A percentile compares a stretch with the other conserved stretches of the same genome.
These are phyloP conservation scores for Syzygium grande DNA, from an alignment of 345 rosid genomes.

Conservation along the genomic window DNA sequence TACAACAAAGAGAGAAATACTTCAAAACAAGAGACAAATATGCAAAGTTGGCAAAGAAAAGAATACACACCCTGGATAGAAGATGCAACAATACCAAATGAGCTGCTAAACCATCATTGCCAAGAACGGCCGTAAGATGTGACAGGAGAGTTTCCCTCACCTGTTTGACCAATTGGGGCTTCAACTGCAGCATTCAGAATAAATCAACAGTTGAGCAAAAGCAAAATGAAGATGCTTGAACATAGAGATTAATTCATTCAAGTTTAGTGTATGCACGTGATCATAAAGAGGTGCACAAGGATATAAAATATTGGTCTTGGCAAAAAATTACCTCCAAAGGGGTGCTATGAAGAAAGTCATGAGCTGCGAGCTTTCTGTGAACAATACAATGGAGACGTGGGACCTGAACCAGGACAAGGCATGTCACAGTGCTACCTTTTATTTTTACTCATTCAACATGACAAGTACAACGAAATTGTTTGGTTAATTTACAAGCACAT, in stretches of 20 bases:
- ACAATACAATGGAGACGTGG: slow-evolving; percentile 86
- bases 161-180: slow-evolving; percentile 44
- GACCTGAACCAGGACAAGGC: slow-evolving; percentile 32
- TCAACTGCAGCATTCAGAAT: slow-evolving; percentile 33
- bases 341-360: slow-evolving; percentile 45
- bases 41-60: background rate
- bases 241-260: background rate
- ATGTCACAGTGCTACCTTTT: background rate
- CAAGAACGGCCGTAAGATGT: slow-evolving; percentile 63
- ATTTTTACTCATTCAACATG: background rate
- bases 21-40: background rate
- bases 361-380: slow-evolving; percentile 65
- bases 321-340: slow-evolving; percentile 47
- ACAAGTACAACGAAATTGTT: background rate
- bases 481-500: background rate
- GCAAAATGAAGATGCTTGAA: background rate
- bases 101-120: slow-evolving; percentile 75
- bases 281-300: background rate
- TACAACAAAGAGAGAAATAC: background rate
- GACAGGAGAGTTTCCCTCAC: slow-evolving; percentile 53
- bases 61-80: slow-evolving; percentile 49
- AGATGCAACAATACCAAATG: slow-evolving; percentile 72
- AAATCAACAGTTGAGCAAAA: background rate
- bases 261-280: background rate
- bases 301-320: background rate